Conservation (phyloP, 805 yeast genomes). For the Barnettozyma populi region DNA sequence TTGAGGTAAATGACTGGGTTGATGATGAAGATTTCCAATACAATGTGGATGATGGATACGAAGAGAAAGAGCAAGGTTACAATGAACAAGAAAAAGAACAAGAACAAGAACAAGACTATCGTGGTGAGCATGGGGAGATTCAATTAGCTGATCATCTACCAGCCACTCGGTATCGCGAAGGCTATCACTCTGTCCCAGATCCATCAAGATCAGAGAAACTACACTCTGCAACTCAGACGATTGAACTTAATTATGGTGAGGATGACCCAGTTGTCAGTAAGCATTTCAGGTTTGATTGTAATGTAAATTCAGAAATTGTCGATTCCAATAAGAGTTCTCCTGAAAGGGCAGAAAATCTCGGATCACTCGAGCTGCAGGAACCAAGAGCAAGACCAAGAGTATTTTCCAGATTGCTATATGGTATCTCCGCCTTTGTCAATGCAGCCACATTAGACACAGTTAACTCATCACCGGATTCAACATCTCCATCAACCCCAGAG, state of each 20-base stretch:
- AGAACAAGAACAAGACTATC: background rate
- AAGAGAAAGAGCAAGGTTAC: background rate
- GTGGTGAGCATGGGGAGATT: background rate
- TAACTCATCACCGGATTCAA: background rate
- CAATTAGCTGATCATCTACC: background rate
- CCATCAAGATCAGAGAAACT: background rate
- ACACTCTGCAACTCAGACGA: background rate
- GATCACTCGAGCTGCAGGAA: background rate
- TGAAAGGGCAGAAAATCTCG: background rate
- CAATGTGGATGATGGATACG: slow-evolving; percentile 2
- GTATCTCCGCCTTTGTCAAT: background rate
- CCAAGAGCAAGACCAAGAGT: background rate
- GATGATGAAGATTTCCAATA: slow-evolving; percentile 5
- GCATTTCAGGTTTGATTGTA: background rate
- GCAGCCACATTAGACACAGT: background rate
- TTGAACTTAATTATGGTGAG: background rate
- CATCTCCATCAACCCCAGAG: background rate
- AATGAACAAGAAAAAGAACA: background rate
- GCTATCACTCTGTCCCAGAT: background rate
- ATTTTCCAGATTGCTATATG: background rate
- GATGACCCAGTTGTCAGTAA: background rate
- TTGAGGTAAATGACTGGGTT: slow-evolving; percentile 8
- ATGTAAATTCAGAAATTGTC: background rate
- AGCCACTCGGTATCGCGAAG: background rate
- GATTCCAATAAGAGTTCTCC: background rate